Percentiles rank a stretch among this genome's conserved stretches.
Conservation (phyloP, 768 basidiomycete genomes). For the Guyanaporus albipodus region DNA sequence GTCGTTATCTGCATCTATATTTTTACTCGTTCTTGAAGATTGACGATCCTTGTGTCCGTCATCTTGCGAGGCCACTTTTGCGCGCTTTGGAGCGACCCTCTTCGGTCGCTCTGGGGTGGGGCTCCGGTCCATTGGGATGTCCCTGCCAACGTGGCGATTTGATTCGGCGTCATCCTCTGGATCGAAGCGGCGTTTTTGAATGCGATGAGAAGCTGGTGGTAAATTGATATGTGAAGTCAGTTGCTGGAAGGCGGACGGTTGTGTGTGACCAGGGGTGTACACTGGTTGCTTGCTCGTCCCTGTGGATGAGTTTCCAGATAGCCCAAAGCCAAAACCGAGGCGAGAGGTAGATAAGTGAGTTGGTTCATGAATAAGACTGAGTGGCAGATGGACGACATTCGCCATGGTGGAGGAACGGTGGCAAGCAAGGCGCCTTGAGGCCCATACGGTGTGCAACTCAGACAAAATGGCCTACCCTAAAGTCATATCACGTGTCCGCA, state of each 20-base stretch:
- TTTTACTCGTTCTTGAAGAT: constrained; percentile 47
- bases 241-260: constrained; percentile 51
- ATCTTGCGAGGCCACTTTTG: constrained; percentile 28
- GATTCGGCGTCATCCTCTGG: constrained; percentile 60
- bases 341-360: constrained; percentile 59
- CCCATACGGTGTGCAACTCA: not conserved
- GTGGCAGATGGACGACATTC: constrained; percentile 63
- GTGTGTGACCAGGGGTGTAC: constrained; percentile 36
- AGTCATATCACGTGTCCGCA: constrained; percentile 29
- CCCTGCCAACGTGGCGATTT: constrained; percentile 36
- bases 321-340: constrained; percentile 72
- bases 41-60: constrained; percentile 39
- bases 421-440: constrained; percentile 14
- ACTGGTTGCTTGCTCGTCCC: constrained; percentile 46
- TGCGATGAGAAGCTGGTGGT: constrained; percentile 36
- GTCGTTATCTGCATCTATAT: constrained; percentile 37
- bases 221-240: constrained; percentile 50
- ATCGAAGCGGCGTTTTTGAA: constrained; percentile 64
- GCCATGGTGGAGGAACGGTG: constrained; percentile 50
- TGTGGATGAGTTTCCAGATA: constrained; percentile 43
- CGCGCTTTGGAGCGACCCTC: constrained; percentile 65
- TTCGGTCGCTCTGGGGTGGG: constrained; percentile 79
- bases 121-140: constrained; percentile 80
- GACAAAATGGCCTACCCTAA: constrained; percentile 34
- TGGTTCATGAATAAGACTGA: constrained; percentile 59